phyloP scores from a whole-genome alignment of 1,139 yeast species.

The Pneumocystis wakefieldiae region DNA sequence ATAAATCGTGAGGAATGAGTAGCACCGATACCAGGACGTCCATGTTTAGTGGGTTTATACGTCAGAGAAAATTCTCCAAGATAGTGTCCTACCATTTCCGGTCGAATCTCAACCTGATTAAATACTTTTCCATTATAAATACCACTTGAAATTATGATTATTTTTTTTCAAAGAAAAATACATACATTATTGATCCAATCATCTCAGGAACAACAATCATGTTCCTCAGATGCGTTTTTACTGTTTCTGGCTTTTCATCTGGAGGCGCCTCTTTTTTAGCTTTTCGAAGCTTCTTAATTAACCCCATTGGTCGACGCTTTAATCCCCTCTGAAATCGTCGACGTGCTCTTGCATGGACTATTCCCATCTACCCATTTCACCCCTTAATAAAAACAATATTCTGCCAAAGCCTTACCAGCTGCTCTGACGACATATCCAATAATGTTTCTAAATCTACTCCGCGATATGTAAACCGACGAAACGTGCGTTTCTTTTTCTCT shows the following conservation, averaged over 20 bases:
- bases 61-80: slow-evolving; percentile 99
- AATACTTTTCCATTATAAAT: slow-evolving; percentile 99
- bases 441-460: slow-evolving; percentile 96
- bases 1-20: slow-evolving; percentile 76
- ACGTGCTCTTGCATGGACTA: slow-evolving; percentile 97
- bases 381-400: too few relatives aligned
- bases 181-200: slow-evolving; percentile 81
- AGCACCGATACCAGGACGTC: slow-evolving; percentile 83
- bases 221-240: slow-evolving; percentile 99
- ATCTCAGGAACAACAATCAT: slow-evolving; percentile 98
- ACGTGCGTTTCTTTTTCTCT: slow-evolving; percentile 58
- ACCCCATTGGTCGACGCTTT: slow-evolving; percentile 51
- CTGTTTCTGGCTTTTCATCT: slow-evolving; percentile 94
- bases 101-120: slow-evolving; percentile 97
- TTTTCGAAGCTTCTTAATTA: slow-evolving; percentile 95
- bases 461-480: slow-evolving; percentile 96
- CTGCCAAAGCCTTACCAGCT: slow-evolving; percentile 42
- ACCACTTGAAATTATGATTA: slow-evolving; percentile 31
- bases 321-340: slow-evolving; percentile 98
- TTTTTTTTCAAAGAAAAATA: neutral
- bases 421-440: slow-evolving; percentile 90
- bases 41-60: slow-evolving; percentile 99
- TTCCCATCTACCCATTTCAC: slow-evolving; percentile 28
- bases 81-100: slow-evolving; percentile 99
- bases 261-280: slow-evolving; percentile 87